These are phyloP conservation scores for Suhomyces emberorum DNA, from an alignment of 805 yeast species.

Conservation along the genomic window DNA sequence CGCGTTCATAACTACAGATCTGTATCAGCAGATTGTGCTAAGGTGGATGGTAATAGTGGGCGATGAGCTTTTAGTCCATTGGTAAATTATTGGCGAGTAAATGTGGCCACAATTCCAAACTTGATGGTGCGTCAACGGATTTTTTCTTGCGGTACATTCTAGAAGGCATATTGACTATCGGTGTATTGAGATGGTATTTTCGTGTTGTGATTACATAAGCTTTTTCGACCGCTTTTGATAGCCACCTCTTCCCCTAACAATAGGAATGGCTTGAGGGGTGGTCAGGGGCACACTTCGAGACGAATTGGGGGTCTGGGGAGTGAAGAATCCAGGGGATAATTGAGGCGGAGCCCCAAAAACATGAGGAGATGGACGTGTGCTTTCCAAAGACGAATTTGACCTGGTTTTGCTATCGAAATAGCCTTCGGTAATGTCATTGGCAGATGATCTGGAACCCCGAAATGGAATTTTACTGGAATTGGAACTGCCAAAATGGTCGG, in stretches of 20 bases:
- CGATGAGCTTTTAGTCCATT: no score
- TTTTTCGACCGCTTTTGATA: constrained; percentile 42
- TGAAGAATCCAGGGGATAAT: not conserved
- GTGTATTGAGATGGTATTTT: no score
- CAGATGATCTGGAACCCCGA: constrained; percentile 2
- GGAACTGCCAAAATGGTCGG: constrained; percentile 1
- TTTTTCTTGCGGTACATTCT: no score
- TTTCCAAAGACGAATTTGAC: constrained; percentile 11
- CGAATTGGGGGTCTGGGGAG: not conserved
- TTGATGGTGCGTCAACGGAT: no score
- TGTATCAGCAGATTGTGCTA: no score
- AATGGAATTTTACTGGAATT: not conserved
- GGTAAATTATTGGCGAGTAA: no score
- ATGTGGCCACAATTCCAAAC: no score
- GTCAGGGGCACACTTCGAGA: not conserved
- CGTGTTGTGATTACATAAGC: constrained; percentile 33
- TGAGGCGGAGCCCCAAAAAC: not conserved
- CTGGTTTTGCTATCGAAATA: constrained; percentile 2
- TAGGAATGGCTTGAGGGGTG: constrained; percentile 19
- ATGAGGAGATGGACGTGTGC: constrained; percentile 4
- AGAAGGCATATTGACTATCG: no score
- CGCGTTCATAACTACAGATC: no score
- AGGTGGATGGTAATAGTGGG: no score
- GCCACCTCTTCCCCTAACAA: constrained; percentile 43
- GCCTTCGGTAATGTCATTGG: not conserved